These are phyloP conservation scores for Fusarium buxicola DNA, from an alignment of 2,329 filamentous ascomycete genomes.

Conservation along the genomic window DNA sequence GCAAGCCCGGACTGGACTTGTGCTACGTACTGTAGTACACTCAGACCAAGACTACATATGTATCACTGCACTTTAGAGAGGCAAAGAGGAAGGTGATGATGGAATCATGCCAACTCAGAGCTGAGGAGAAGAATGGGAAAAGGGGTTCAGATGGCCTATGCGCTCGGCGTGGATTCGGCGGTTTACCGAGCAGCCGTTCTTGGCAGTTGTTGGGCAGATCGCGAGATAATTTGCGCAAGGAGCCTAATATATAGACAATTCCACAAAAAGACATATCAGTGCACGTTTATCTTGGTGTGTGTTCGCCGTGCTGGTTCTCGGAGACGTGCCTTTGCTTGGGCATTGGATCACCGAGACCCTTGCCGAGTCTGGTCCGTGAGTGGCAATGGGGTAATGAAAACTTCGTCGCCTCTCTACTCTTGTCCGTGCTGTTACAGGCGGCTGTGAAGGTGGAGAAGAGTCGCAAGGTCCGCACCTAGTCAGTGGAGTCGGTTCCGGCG, in stretches of 20 bases:
- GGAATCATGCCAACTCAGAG: slow-evolving; percentile 9
- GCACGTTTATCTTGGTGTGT: background rate
- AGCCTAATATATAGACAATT: background rate
- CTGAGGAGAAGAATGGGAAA: background rate
- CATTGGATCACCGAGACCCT: slow-evolving; percentile 18
- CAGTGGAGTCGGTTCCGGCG: slow-evolving; percentile 2
- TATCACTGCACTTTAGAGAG: slow-evolving; percentile 76
- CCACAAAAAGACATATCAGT: background rate
- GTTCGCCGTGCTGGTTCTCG: too few relatives aligned
- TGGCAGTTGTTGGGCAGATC: slow-evolving; percentile 5
- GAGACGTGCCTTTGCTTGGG: too few relatives aligned
- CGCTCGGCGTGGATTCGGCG: slow-evolving; percentile 3
- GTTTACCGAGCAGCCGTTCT: background rate
- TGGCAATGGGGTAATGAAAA: slow-evolving; percentile 31
- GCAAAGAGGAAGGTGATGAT: slow-evolving; percentile 63
- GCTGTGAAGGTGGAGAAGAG: background rate
- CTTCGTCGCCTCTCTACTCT: slow-evolving; percentile 5
- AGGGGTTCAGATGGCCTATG: background rate
- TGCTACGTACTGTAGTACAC: too few relatives aligned
- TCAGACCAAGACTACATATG: slow-evolving; percentile 78
- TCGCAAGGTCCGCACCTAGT: background rate
- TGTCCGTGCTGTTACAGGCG: background rate
- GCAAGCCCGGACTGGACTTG: slow-evolving; percentile 75
- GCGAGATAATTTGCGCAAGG: background rate
- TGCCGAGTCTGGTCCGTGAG: slow-evolving; percentile 14